Conservation (phyloP, 306 rosid species). For the Dryas octopetala region DNA sequence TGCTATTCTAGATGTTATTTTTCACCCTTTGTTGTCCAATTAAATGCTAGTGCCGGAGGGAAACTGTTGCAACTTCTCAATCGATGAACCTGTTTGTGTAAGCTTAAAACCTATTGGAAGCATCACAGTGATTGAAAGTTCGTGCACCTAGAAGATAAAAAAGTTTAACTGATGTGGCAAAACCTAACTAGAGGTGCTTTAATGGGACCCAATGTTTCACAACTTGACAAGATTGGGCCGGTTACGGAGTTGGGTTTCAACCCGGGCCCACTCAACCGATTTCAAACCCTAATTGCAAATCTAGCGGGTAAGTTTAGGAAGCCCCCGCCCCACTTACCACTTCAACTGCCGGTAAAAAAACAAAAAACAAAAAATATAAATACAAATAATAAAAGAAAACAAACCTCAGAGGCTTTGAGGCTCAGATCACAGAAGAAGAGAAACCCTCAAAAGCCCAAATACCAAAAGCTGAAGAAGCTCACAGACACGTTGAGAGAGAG, state of each 20-base stretch:
- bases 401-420: neutral
- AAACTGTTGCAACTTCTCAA: neutral
- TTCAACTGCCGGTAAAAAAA: neutral
- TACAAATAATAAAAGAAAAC: neutral
- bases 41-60: neutral
- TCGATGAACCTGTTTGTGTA: too few species aligned
- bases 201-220: too few species aligned
- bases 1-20: neutral
- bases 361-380: neutral
- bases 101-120: too few species aligned
- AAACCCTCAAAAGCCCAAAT: slow-evolving; percentile 6
- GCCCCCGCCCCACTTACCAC: neutral
- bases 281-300: too few species aligned
- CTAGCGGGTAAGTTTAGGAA: too few species aligned
- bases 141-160: too few species aligned
- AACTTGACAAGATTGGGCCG: too few species aligned
- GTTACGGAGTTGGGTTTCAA: neutral
- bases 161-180: too few species aligned
- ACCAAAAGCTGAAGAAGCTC: neutral
- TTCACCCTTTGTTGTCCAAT: neutral
- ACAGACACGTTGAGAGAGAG: neutral
- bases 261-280: neutral
- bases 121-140: too few species aligned
- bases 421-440: neutral
- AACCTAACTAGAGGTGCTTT: too few species aligned